phyloP scores from a whole-genome alignment of 75 land plant genomes.

The Pinus albicaulis region DNA sequence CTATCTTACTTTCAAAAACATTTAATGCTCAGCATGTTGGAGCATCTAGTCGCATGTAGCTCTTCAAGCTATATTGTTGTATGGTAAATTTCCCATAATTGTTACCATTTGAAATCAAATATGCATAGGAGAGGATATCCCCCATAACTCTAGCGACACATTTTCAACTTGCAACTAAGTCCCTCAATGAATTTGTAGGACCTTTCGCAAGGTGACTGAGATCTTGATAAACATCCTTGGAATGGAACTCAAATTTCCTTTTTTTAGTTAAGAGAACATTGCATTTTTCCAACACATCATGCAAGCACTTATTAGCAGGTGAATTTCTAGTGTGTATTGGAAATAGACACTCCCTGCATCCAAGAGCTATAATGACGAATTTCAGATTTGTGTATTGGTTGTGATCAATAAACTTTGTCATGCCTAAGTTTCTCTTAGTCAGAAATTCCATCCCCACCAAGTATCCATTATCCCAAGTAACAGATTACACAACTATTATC shows the following conservation, averaged over 20 bases:
- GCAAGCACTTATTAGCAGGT: conserved; percentile 42
- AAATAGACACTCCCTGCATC: conserved; percentile 89
- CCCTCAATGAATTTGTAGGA: conserved; percentile 74
- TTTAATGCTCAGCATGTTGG: too few species aligned
- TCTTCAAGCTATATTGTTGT: conserved; percentile 54
- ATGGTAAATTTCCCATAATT: conserved; percentile 81
- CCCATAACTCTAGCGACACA: conserved; percentile 75
- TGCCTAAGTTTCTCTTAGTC: too few species aligned
- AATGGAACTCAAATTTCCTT: conserved; percentile 79
- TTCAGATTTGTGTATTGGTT: conserved; percentile 91
- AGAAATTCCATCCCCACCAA: too few species aligned
- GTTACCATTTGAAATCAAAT: conserved; percentile 85
- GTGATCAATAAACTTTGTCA: conserved; percentile 93
- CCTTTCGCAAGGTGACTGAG: too few species aligned
- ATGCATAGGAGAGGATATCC: conserved; percentile 73
- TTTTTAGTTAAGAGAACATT: conserved; percentile 84
- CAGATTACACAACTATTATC: too few species aligned
- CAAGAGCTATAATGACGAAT: conserved; percentile 81
- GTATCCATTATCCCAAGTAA: too few species aligned
- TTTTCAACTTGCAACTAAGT: conserved; percentile 65
- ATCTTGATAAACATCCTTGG: conserved; percentile 84
- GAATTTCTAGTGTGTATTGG: conserved; percentile 63
- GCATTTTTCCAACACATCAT: conserved; percentile 72
- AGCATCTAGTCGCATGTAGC: too few species aligned
- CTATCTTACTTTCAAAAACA: too few species aligned